These are phyloP conservation scores for Corchorus olitorius DNA, from an alignment of 345 rosid species.

Conservation along the genomic window DNA sequence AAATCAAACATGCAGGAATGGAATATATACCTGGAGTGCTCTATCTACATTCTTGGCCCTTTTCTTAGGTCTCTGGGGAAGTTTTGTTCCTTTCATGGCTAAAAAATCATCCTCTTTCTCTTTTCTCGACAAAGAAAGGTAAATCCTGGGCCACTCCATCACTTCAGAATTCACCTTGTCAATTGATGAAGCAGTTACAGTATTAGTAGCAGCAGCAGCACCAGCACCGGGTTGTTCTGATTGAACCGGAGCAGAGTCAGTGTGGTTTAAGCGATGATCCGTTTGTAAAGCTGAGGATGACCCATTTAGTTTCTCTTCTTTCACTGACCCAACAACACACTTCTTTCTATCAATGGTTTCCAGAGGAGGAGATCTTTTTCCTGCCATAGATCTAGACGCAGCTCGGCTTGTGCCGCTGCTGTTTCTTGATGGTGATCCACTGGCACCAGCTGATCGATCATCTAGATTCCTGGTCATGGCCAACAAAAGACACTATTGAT, in stretches of 20 bases:
- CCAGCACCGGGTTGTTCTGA: conserved; percentile 32
- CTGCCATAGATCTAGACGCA: conserved; percentile 53
- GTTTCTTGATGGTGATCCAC: conserved; percentile 55
- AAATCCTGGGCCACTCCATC: conserved; percentile 63
- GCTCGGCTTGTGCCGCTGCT: conserved; percentile 34
- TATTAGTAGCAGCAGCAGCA: conserved; percentile 4
- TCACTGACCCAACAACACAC: conserved; percentile 22
- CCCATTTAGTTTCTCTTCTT: conserved; percentile 51
- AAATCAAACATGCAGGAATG: neutral
- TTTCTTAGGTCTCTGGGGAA: conserved; percentile 71
- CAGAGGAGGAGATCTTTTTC: conserved; percentile 53
- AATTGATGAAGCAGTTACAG: conserved; percentile 12
- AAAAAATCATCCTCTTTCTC: conserved; percentile 77
- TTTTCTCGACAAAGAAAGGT: conserved; percentile 52
- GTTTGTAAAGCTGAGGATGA: conserved; percentile 28
- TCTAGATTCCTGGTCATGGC: conserved; percentile 61
- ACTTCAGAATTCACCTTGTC: conserved; percentile 36
- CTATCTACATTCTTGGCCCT: conserved; percentile 67
- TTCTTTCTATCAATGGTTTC: conserved; percentile 54
- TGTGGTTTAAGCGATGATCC: conserved; percentile 32
- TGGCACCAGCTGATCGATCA: conserved; percentile 43
- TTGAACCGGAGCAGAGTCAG: conserved; percentile 22
- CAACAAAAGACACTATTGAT: conserved; percentile 10
- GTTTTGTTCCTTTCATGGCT: conserved; percentile 71
- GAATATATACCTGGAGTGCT: conserved; percentile 53